Conservation (phyloP, 1,284 basidiomycete genomes). For the Stygiomarasmius scandens region DNA sequence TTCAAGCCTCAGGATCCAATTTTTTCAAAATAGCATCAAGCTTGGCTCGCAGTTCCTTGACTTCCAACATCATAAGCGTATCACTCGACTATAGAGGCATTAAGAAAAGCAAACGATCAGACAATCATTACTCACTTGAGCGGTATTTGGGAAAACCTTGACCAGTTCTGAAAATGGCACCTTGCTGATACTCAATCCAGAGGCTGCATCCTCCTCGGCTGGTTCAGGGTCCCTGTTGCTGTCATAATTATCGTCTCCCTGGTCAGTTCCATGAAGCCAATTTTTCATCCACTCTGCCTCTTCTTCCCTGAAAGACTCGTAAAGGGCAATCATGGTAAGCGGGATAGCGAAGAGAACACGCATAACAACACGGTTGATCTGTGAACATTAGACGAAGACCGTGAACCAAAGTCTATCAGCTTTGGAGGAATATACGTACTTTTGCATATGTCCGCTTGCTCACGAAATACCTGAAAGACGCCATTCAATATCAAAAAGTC, state of each 20-base stretch:
- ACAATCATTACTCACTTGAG: constrained; percentile 51
- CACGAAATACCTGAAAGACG: constrained; percentile 40
- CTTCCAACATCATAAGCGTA: constrained; percentile 10
- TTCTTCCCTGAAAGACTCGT: constrained; percentile 61
- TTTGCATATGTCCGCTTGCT: constrained; percentile 55
- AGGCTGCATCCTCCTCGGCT: constrained; percentile 50
- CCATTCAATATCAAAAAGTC: constrained; percentile 35
- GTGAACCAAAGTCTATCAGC: not conserved
- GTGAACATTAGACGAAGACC: not conserved
- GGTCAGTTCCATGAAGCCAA: constrained; percentile 66
- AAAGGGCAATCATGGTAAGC: constrained; percentile 73
- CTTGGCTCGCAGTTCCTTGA: constrained; percentile 8
- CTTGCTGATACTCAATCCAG: constrained; percentile 66
- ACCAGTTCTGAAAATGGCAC: constrained; percentile 77
- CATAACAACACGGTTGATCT: constrained; percentile 83
- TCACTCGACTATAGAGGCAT: constrained; percentile 7
- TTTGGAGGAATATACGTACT: constrained; percentile 33
- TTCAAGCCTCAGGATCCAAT: not conserved
- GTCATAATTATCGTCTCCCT: constrained; percentile 67
- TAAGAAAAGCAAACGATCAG: constrained; percentile 8
- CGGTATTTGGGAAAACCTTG: constrained; percentile 76
- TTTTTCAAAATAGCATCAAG: constrained; percentile 9
- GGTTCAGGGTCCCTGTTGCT: constrained; percentile 62
- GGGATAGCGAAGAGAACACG: constrained; percentile 79
- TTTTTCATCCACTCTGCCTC: constrained; percentile 67